A percentile compares a stretch with the other conserved stretches of the same genome.
phyloP scores from a whole-genome alignment of 2,329 filamentous ascomycete species.

The Ceratocystis variospora region DNA sequence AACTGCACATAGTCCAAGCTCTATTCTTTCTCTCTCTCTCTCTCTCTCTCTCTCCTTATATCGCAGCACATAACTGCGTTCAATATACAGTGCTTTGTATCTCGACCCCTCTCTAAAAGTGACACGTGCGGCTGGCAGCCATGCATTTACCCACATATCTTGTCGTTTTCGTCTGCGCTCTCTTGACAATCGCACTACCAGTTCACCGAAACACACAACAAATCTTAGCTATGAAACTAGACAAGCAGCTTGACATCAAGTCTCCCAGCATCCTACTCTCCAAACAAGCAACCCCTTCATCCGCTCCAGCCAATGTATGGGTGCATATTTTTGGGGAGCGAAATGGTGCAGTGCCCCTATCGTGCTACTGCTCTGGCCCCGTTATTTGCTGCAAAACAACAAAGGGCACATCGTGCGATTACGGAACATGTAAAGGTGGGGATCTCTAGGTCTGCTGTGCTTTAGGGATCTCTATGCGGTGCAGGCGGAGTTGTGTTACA shows the following conservation, averaged over 20 bases:
- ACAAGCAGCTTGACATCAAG: neutral
- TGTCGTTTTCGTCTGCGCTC: neutral
- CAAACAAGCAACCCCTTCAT: neutral
- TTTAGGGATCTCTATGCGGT: neutral
- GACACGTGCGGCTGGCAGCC: neutral
- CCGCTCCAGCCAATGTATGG: neutral
- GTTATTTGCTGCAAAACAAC: conserved; percentile 18
- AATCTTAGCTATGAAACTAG: neutral
- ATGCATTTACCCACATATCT: neutral
- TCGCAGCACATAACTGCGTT: no score
- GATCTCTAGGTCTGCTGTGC: neutral
- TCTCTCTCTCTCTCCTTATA: neutral
- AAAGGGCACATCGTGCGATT: conserved; percentile 12
- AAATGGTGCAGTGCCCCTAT: conserved; percentile 14
- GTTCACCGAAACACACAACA: neutral
- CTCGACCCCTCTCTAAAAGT: neutral
- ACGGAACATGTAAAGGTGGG: conserved; percentile 9
- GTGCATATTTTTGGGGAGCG: conserved; percentile 12
- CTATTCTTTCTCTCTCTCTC: neutral
- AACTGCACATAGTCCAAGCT: neutral
- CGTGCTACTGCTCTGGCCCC: conserved; percentile 6
- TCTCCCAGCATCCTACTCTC: no score
- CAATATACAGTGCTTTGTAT: neutral
- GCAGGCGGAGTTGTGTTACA: neutral
- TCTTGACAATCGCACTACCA: neutral